Conservation (phyloP, 2,329 filamentous ascomycete genomes). For the Phyllosticta citrichinensis region DNA sequence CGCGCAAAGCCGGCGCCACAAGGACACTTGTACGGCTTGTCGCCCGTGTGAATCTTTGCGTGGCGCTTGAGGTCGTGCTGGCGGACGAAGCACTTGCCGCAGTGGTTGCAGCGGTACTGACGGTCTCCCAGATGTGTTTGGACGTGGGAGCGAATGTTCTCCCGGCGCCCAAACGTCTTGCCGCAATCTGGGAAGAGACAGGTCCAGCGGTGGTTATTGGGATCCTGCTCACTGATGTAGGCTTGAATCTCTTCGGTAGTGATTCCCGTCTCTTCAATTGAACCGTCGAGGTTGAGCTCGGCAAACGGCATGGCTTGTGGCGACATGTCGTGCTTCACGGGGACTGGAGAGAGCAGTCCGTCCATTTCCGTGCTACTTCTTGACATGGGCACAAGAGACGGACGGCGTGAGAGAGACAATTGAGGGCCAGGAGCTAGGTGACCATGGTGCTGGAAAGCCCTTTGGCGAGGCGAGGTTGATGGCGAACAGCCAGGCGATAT, state of each 20-base stretch:
- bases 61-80: slow-evolving; percentile 97
- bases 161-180: slow-evolving; percentile 90
- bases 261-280: slow-evolving; percentile 68
- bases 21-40: slow-evolving; percentile 89
- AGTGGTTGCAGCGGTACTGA: slow-evolving; percentile 88
- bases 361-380: slow-evolving; percentile 17
- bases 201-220: slow-evolving; percentile 35
- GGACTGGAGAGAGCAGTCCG: slow-evolving; percentile 12
- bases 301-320: slow-evolving; percentile 36
- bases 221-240: slow-evolving; percentile 39
- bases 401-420: slow-evolving; percentile 22
- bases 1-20: slow-evolving; percentile 92
- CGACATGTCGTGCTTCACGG: slow-evolving; percentile 19
- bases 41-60: slow-evolving; percentile 91
- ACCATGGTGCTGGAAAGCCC: slow-evolving; percentile 21
- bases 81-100: slow-evolving; percentile 90
- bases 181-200: slow-evolving; percentile 58
- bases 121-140: slow-evolving; percentile 96
- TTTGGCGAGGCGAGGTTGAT: slow-evolving; percentile 26
- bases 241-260: slow-evolving; percentile 61
- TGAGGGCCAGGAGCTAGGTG: slow-evolving; percentile 15
- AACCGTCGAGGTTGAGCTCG: slow-evolving; percentile 49
- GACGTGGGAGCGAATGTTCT: slow-evolving; percentile 97
- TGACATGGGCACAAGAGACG: slow-evolving; percentile 17
- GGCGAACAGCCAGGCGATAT: slow-evolving; percentile 34